Percentiles rank a stretch among this genome's conserved stretches.
Evolutionary conservation across 495 filamentous ascomycete genomes (phyloP).

Genomic region (Aspergillus biplanus): DNA sequence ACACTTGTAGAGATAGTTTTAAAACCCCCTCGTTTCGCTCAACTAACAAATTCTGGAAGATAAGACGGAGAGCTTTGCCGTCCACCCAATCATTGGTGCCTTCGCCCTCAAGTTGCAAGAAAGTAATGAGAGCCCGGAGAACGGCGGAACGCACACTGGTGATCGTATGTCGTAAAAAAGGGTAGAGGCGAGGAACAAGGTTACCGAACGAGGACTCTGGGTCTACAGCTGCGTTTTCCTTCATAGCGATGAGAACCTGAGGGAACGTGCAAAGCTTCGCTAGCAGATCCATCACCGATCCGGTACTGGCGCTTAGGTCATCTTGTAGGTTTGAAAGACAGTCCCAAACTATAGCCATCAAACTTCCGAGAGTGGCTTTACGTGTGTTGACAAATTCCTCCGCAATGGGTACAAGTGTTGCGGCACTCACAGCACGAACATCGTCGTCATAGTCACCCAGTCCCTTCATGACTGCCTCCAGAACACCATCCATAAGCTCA

Average conservation of each 20-base stretch:
- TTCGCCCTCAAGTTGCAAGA: slow-evolving; percentile 80
- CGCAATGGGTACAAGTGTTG: slow-evolving; percentile 93
- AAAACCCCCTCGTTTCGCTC: slow-evolving; percentile 83
- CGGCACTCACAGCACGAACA: slow-evolving; percentile 94
- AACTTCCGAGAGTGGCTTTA: slow-evolving; percentile 68
- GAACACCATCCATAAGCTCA: slow-evolving; percentile 88
- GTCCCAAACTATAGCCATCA: slow-evolving; percentile 96
- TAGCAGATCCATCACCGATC: slow-evolving; percentile 95
- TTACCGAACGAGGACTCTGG: slow-evolving; percentile 85
- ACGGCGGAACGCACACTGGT: slow-evolving; percentile 93
- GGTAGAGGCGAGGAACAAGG: slow-evolving; percentile 91
- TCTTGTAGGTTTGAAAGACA: slow-evolving; percentile 94
- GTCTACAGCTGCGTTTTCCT: slow-evolving; percentile 79
- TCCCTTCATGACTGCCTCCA: slow-evolving; percentile 91
- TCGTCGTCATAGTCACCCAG: slow-evolving; percentile 91
- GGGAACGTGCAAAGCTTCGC: slow-evolving; percentile 95
- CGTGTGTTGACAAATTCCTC: slow-evolving; percentile 88
- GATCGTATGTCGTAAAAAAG: slow-evolving; percentile 95
- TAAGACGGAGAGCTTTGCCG: slow-evolving; percentile 82
- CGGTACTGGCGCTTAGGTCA: slow-evolving; percentile 95
- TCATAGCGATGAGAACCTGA: slow-evolving; percentile 93
- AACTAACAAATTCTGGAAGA: slow-evolving; percentile 94
- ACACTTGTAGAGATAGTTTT: slow-evolving; percentile 81
- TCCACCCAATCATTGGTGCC: slow-evolving; percentile 90
- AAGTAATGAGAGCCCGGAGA: slow-evolving; percentile 88